A percentile compares a stretch with the other conserved stretches of the same genome.
Evolutionary conservation across 1,139 yeast genomes (phyloP).

Genomic region (Kodamaea ohmeri): DNA sequence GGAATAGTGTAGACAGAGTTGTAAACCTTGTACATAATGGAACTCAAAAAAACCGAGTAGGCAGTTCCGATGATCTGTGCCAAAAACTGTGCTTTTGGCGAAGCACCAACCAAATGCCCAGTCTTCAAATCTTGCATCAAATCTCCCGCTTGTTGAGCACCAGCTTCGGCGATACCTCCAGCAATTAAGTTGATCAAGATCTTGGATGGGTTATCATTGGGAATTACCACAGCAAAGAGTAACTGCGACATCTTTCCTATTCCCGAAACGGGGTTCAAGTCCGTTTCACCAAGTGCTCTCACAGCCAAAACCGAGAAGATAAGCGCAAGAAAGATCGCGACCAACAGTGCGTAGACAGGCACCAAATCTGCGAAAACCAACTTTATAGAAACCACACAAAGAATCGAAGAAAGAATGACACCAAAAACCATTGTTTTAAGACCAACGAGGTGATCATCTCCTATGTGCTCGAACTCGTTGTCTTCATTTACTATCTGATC

Average conservation of each 20-base stretch:
- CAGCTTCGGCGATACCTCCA: constrained; percentile 97
- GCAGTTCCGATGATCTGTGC: constrained; percentile 88
- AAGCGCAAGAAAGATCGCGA: constrained; percentile 73
- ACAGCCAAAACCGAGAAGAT: constrained; percentile 83
- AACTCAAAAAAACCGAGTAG: constrained; percentile 77
- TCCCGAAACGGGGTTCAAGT: constrained; percentile 93
- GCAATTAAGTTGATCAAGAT: constrained; percentile 85
- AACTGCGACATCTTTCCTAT: constrained; percentile 92
- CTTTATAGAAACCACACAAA: constrained; percentile 65
- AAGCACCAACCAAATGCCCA: constrained; percentile 87
- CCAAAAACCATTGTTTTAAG: constrained; percentile 56
- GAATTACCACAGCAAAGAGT: constrained; percentile 79
- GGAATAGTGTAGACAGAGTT: constrained; percentile 83
- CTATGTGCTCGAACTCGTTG: constrained; percentile 12
- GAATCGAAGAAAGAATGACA: constrained; percentile 55
- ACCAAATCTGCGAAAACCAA: constrained; percentile 66
- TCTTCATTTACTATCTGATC: not conserved
- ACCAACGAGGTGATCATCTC: constrained; percentile 48
- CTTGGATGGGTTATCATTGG: constrained; percentile 72
- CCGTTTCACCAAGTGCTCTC: constrained; percentile 94
- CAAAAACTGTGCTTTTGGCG: constrained; percentile 85
- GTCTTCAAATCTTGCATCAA: constrained; percentile 96
- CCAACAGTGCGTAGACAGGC: constrained; percentile 66
- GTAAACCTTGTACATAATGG: constrained; percentile 80
- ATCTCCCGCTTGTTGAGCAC: constrained; percentile 99